Percentiles rank a stretch among this genome's conserved stretches.
Evolutionary conservation across 225 moss, liverwort and hornwort species (phyloP).

Genomic region (Sphagnum tenellum): DNA sequence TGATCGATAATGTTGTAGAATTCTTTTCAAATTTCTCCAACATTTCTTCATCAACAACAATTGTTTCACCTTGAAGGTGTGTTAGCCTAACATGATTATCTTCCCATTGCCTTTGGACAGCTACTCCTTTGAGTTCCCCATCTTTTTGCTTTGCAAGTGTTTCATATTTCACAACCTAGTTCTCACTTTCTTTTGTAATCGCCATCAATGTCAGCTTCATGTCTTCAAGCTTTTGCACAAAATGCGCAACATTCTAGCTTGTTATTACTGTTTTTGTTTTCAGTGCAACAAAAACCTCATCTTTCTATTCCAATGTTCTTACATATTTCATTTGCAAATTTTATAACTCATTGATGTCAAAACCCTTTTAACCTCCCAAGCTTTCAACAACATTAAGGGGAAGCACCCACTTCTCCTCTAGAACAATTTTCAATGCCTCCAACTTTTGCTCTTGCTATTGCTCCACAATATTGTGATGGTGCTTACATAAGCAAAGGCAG

Average conservation of each 20-base stretch:
- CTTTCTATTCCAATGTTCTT: slow-evolving; percentile 19
- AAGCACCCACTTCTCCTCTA: slow-evolving; percentile 21
- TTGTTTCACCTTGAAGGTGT: slow-evolving; percentile 61
- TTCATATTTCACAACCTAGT: slow-evolving; percentile 18
- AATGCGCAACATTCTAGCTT: slow-evolving; percentile 22
- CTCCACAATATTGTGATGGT: too few relatives aligned
- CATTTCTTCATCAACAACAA: slow-evolving; percentile 53
- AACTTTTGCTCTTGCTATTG: slow-evolving; percentile 50
- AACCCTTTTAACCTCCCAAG: slow-evolving; percentile 32
- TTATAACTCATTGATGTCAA: slow-evolving; percentile 26
- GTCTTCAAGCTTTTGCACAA: slow-evolving; percentile 41
- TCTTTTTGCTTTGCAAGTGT: slow-evolving; percentile 31
- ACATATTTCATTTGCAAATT: slow-evolving; percentile 21
- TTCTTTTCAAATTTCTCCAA: slow-evolving; percentile 68
- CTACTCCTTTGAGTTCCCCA: slow-evolving; percentile 19
- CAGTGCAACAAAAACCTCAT: slow-evolving; percentile 21
- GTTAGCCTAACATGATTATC: slow-evolving; percentile 36
- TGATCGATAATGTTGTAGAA: slow-evolving; percentile 11
- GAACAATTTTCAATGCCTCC: slow-evolving; percentile 27
- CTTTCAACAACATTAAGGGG: slow-evolving; percentile 17
- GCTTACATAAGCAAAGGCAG: too few relatives aligned
- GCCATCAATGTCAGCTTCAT: slow-evolving; percentile 21
- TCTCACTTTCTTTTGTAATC: slow-evolving; percentile 29
- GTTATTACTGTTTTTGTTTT: slow-evolving; percentile 15
- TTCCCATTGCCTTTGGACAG: slow-evolving; percentile 34